phyloP scores from a whole-genome alignment of 2,329 filamentous ascomycete species.

The Colletotrichum musicola region DNA sequence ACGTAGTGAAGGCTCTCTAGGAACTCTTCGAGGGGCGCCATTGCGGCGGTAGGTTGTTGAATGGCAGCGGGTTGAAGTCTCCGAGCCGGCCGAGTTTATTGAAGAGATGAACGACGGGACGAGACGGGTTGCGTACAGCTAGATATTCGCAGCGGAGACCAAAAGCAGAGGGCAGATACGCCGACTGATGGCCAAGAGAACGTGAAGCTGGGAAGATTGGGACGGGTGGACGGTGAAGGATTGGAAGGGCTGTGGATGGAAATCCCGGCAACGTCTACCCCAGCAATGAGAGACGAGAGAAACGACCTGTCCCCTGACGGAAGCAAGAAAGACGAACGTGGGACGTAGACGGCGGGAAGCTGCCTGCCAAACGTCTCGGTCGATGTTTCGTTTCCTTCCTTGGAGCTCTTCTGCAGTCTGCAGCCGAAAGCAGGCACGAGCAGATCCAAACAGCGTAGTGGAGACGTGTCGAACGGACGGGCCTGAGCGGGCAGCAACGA shows the following conservation, averaged over 20 bases:
- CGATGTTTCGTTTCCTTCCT: constrained; percentile 34
- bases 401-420: background rate
- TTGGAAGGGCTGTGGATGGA: constrained; percentile 8
- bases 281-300: background rate
- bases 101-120: background rate
- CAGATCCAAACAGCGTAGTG: background rate
- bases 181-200: background rate
- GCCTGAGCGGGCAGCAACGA: constrained; percentile 14
- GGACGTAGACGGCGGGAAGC: constrained; percentile 27
- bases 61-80: background rate
- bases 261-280: background rate
- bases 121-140: background rate
- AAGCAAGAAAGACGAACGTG: constrained; percentile 14
- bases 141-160: background rate
- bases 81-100: background rate
- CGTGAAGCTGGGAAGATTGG: constrained; percentile 8
- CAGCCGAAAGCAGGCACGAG: constrained; percentile 7
- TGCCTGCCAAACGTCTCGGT: constrained; percentile 22
- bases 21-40: constrained; percentile 46
- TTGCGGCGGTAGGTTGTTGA: constrained; percentile 21
- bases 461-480: constrained; percentile 7
- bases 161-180: background rate
- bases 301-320: background rate
- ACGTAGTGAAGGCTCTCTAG: constrained; percentile 67
- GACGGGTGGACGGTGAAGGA: background rate